phyloP scores from a whole-genome alignment of 331 rosid genomes.

The Cydonia oblonga region DNA sequence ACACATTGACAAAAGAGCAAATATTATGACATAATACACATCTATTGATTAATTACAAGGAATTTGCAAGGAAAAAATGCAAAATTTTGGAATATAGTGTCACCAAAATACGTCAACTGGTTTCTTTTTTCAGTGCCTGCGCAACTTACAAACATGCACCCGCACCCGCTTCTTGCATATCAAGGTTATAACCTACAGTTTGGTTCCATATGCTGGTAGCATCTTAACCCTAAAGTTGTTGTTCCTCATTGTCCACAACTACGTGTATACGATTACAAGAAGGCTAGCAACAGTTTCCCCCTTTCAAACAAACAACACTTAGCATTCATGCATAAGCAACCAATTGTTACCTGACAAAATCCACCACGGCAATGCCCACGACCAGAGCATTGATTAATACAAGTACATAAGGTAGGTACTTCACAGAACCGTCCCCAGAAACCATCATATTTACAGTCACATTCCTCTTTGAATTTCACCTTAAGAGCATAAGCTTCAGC shows the following conservation, averaged over 20 bases:
- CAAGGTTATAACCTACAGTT: not conserved
- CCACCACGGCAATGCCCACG: slow-evolving; percentile 89
- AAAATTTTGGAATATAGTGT: not conserved
- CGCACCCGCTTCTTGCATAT: not conserved
- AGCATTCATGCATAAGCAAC: not conserved
- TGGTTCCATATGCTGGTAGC: not conserved
- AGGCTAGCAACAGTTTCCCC: not conserved
- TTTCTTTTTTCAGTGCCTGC: not conserved
- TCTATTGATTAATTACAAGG: not conserved
- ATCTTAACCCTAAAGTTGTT: not conserved
- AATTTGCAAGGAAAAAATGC: not conserved
- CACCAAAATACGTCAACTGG: not conserved
- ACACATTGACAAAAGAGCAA: not conserved
- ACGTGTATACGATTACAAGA: not conserved
- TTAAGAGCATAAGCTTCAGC: slow-evolving; percentile 66
- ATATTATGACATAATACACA: not conserved
- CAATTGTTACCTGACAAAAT: slow-evolving; percentile 59
- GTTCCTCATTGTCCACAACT: not conserved
- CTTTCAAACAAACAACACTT: not conserved
- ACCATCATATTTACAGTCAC: slow-evolving; percentile 87
- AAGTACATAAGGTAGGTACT: slow-evolving; percentile 54
- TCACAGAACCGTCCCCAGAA: slow-evolving; percentile 67
- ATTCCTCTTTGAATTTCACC: slow-evolving; percentile 63
- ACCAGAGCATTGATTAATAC: slow-evolving; percentile 89
- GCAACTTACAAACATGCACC: not conserved